phyloP scores from a whole-genome alignment of 495 filamentous ascomycete species.

The Xylaria longipes region DNA sequence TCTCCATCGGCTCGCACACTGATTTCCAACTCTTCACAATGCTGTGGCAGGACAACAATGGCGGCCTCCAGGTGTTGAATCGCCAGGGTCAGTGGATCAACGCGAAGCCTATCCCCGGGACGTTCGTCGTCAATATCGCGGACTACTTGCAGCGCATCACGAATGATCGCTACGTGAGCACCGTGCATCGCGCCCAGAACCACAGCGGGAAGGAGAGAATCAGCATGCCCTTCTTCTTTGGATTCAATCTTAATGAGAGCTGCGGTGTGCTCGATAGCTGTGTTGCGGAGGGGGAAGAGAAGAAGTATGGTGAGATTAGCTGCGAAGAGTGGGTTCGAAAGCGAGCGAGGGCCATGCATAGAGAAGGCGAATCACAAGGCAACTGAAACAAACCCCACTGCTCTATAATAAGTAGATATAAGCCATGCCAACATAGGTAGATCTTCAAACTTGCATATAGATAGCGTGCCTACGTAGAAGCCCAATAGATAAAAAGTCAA shows the following conservation, averaged over 20 bases:
- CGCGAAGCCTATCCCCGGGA: constrained; percentile 60
- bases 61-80: constrained; percentile 62
- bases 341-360: constrained; percentile 39
- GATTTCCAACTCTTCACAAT: constrained; percentile 69
- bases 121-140: constrained; percentile 71
- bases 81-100: constrained; percentile 62
- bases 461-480: no score
- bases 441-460: no score
- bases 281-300: constrained; percentile 55
- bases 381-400: not conserved
- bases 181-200: constrained; percentile 66
- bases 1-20: constrained; percentile 63
- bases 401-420: not conserved
- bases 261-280: constrained; percentile 59
- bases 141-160: constrained; percentile 71
- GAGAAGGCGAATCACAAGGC: not conserved
- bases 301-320: constrained; percentile 62
- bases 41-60: constrained; percentile 60
- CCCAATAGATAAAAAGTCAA: no score
- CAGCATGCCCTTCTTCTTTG: constrained; percentile 68
- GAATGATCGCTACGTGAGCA: constrained; percentile 65
- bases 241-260: constrained; percentile 55
- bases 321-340: constrained; percentile 54
- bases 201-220: constrained; percentile 51
- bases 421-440: no score